Evolutionary conservation across 345 rosid genomes (phyloP), one percentile per base, ranked within the genome.

Genomic region (Isatis tinctoria): DNA sequence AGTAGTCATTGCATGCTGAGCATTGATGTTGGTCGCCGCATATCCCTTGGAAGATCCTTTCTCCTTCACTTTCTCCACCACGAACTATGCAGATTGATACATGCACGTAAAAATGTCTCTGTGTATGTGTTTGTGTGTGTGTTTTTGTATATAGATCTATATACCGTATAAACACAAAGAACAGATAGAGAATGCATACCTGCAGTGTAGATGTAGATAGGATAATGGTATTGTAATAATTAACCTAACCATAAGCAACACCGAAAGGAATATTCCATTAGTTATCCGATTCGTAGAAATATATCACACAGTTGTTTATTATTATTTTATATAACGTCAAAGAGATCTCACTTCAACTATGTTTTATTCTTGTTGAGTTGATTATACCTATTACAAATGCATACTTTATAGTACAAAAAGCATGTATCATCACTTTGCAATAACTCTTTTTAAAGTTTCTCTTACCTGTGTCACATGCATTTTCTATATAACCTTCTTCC

Each of bases 31-130:
- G 72, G 72, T 77, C 68, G 76, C 57, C 58, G 80, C 76, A 77
- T 77, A 77, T 77, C 4, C 76, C 80, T 30, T 65, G 39, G 70
- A 77, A 77, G 76, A 77, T 77, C 76, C 73, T 65, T 70, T 64
- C 53, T 56, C 63, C 44, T 6, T 28, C 66, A 63, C 36, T 33
- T 40, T 41, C 60, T 69, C 65, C 70, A 75, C 57, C 70, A 52
- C 13, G 3, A 67, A 37, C 64, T 30, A 35, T 48, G 47, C 67
- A 72, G 62, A 32, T 33, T 12, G 17, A 28, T 22, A 45, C 33
- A 47, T 33, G 51, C 7, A 20, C 30, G 30, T 49, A 49, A 20
- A 20, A 49, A 49, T 20, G 54, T 26, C 8, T 33, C 7, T 33
- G 6, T 20, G 54, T 43, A 17, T 20, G 14, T 49, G 20, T 49